Percentiles rank a stretch among this genome's conserved stretches.
Conservation (phyloP, 805 yeast genomes). For the Ogataea chonburiensis region DNA sequence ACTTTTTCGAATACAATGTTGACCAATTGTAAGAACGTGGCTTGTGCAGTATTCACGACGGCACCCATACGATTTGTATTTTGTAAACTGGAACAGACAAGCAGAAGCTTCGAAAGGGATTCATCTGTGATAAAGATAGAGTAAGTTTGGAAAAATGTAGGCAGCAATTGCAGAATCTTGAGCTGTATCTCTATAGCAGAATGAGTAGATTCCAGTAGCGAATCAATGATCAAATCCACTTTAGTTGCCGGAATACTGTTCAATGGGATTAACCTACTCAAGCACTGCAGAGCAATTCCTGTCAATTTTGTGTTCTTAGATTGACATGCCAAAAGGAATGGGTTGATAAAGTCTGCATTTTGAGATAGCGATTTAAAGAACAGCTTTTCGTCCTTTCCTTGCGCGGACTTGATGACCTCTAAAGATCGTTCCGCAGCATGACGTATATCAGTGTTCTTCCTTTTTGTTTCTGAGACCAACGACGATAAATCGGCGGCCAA, state of each 20-base stretch:
- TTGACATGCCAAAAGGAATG: constrained; percentile 70
- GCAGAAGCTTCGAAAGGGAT: constrained; percentile 55
- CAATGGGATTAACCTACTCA: constrained; percentile 59
- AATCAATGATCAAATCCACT: constrained; percentile 57
- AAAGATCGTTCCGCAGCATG: constrained; percentile 54
- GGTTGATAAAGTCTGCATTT: constrained; percentile 57
- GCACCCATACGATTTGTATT: constrained; percentile 66
- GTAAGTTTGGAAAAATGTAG: constrained; percentile 68
- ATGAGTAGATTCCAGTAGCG: constrained; percentile 70
- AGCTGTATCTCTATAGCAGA: constrained; percentile 81
- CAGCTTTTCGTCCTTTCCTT: constrained; percentile 17
- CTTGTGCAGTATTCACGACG: constrained; percentile 87
- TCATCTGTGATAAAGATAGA: constrained; percentile 52
- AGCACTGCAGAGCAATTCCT: constrained; percentile 66
- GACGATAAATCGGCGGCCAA: constrained; percentile 57
- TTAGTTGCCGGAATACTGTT: constrained; percentile 53
- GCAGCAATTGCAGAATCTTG: constrained; percentile 79
- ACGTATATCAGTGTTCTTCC: constrained; percentile 68
- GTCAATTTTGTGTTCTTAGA: constrained; percentile 74
- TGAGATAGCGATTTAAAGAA: constrained; percentile 34
- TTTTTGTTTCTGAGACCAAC: constrained; percentile 65
- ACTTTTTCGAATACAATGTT: constrained; percentile 74
- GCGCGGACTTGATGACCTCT: constrained; percentile 40
- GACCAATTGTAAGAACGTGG: constrained; percentile 85
- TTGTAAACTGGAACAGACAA: constrained; percentile 72